A percentile compares a stretch with the other conserved stretches of the same genome.
phyloP scores from a whole-genome alignment of 768 basidiomycete genomes.

The Suillus brevipes region DNA sequence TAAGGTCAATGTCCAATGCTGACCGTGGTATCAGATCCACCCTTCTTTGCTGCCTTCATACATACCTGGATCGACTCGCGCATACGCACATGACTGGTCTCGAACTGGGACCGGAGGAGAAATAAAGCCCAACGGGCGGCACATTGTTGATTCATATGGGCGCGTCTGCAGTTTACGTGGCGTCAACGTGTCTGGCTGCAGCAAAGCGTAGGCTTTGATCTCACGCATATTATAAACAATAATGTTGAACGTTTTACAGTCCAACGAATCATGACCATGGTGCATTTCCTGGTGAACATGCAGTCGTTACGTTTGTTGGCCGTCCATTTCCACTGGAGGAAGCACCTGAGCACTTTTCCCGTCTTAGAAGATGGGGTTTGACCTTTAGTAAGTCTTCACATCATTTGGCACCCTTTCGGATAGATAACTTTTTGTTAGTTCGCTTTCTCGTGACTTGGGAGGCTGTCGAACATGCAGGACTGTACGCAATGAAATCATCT shows the following conservation, averaged over 20 bases:
- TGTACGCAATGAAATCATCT: constrained; percentile 51
- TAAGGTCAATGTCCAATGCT: background rate
- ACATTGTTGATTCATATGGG: constrained; percentile 80
- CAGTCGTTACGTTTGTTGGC: constrained; percentile 79
- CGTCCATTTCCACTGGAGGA: constrained; percentile 90
- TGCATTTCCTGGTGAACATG: constrained; percentile 64
- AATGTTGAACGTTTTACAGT: constrained; percentile 35
- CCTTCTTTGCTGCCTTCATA: constrained; percentile 50
- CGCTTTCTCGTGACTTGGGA: constrained; percentile 97
- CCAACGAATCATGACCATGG: constrained; percentile 69
- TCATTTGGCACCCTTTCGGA: background rate
- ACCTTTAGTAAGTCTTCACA: constrained; percentile 64
- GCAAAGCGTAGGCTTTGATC: constrained; percentile 65
- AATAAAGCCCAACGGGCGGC: constrained; percentile 64
- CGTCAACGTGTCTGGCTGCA: constrained; percentile 80
- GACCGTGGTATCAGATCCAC: constrained; percentile 32
- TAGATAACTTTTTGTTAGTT: constrained; percentile 44
- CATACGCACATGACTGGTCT: constrained; percentile 80
- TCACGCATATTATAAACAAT: background rate
- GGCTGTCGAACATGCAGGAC: constrained; percentile 90
- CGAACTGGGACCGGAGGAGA: constrained; percentile 51
- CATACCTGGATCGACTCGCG: constrained; percentile 43
- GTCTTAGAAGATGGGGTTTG: constrained; percentile 84
- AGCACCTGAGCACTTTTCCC: constrained; percentile 79
- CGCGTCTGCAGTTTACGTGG: constrained; percentile 82